Evolutionary conservation across 768 basidiomycete genomes (phyloP).

Genomic region (Suillus ampliporus): DNA sequence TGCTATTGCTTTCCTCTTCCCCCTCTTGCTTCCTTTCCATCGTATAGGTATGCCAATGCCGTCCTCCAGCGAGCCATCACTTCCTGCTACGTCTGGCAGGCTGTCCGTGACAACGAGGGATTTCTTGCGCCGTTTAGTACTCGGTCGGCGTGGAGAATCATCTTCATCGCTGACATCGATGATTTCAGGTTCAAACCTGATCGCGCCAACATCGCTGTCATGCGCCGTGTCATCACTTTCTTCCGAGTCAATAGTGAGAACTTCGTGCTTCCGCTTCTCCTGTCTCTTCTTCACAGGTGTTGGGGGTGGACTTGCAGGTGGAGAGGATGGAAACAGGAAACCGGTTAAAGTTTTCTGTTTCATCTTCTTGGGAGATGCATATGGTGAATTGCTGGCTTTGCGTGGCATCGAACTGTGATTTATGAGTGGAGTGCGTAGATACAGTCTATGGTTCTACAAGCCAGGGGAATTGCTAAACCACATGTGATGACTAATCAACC

Average conservation of each 20-base stretch:
- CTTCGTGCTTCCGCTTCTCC: constrained; percentile 23
- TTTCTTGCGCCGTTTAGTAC: constrained; percentile 20
- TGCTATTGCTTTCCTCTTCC: constrained; percentile 25
- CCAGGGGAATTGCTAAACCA: background rate
- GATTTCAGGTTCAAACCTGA: constrained; percentile 51
- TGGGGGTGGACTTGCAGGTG: constrained; percentile 28
- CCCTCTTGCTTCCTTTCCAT: constrained; percentile 25
- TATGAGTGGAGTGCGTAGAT: background rate
- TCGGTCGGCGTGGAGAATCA: constrained; percentile 30
- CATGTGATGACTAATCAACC: background rate
- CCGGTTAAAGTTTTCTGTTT: constrained; percentile 53
- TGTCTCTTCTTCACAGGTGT: constrained; percentile 11
- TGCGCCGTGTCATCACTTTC: constrained; percentile 30
- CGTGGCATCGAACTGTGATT: constrained; percentile 21
- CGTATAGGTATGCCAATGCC: constrained; percentile 20
- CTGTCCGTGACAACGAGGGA: constrained; percentile 20
- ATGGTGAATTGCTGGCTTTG: constrained; percentile 18
- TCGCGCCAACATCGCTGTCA: constrained; percentile 55
- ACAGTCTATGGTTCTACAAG: background rate
- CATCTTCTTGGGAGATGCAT: constrained; percentile 35
- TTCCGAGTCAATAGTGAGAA: constrained; percentile 18
- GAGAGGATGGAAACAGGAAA: constrained; percentile 38
- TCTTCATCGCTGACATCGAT: constrained; percentile 30
- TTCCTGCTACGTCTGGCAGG: constrained; percentile 19
- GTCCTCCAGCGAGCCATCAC: constrained; percentile 32